Base-by-base conservation (phyloP, 1,139 yeast species). In the Scheffersomyces segobiensis region DNA sequence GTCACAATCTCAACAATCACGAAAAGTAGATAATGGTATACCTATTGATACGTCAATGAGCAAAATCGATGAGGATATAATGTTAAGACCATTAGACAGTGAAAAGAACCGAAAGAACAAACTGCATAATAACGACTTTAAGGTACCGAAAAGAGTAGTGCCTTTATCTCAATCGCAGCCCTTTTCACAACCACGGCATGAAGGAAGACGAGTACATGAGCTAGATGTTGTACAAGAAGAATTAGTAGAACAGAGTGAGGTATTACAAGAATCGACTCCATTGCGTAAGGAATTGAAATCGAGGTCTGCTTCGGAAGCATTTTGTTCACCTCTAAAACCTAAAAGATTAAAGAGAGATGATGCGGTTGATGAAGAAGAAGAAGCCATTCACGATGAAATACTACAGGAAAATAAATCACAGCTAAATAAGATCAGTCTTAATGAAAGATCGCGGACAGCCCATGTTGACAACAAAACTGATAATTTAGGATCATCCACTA, bases 1-100 rank as follows among this genome's bases (percentile, higher is more conserved):
- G 68, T 86, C 90, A 20, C 87, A 87, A 64, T 86, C 90, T 0
- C 91, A 87, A 67, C 91, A 87, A 62, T 69, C 76, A 57, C 81
- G 87, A 54, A 76, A 85, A 59, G 70, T 83, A 12, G 89, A 86
- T 61, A 81, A 79, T 62, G 82, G 81, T 6, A 67, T 77, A 20
- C 75, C 76, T n/a, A 71, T 77, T 2, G 77, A 76, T 57, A 63
- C 71, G 4, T 75, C 81, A 8, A 71, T 78, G 67, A 78, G 79
- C 59, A 79, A 78, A 63, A 76, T 78, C 48, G 84, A 78, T 61
- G 80, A 79, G 60, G 82, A 79, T 57, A 69, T 78, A 46, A 78
- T 79, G 82, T 71, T 75, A 70, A 70, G 82, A 60, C 83, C 83
- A n/a, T 68, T 79, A 58, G 80, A 73, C 56, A 73, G 73, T 53